phyloP scores from a whole-genome alignment of 768 basidiomycete genomes.

The Tulasnella sp. region DNA sequence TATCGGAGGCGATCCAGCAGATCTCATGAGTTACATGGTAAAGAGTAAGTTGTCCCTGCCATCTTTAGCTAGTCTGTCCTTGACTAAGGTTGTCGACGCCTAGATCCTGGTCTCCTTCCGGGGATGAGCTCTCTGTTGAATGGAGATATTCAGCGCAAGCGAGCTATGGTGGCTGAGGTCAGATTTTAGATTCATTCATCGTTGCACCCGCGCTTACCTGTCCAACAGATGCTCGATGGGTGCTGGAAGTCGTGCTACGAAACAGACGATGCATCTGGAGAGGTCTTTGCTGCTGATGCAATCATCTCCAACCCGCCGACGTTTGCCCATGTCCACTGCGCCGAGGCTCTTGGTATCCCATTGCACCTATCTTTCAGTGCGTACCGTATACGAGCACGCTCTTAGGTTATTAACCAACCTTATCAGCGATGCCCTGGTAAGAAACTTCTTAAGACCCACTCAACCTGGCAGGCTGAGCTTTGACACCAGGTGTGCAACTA shows the following conservation, averaged over 20 bases:
- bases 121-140: conserved; percentile 47
- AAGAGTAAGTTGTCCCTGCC: conserved; percentile 43
- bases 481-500: conserved; percentile 37
- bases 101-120: conserved; percentile 56
- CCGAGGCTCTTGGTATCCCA: conserved; percentile 52
- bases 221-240: conserved; percentile 44
- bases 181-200: not conserved
- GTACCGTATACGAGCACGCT: conserved; percentile 20
- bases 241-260: conserved; percentile 46
- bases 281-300: conserved; percentile 47
- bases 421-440: conserved; percentile 55
- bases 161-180: conserved; percentile 45
- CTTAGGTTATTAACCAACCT: not conserved
- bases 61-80: not conserved
- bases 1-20: conserved; percentile 52
- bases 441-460: not conserved
- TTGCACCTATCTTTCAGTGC: conserved; percentile 47
- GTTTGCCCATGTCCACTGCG: conserved; percentile 56
- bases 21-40: conserved; percentile 65
- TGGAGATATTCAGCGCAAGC: conserved; percentile 49
- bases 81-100: not conserved
- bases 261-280: conserved; percentile 36
- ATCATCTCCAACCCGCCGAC: conserved; percentile 60
- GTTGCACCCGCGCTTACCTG: not conserved
- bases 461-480: not conserved